These are phyloP conservation scores for Volvariella surrecta DNA, from an alignment of 1,284 basidiomycete genomes.

Conservation along the genomic window DNA sequence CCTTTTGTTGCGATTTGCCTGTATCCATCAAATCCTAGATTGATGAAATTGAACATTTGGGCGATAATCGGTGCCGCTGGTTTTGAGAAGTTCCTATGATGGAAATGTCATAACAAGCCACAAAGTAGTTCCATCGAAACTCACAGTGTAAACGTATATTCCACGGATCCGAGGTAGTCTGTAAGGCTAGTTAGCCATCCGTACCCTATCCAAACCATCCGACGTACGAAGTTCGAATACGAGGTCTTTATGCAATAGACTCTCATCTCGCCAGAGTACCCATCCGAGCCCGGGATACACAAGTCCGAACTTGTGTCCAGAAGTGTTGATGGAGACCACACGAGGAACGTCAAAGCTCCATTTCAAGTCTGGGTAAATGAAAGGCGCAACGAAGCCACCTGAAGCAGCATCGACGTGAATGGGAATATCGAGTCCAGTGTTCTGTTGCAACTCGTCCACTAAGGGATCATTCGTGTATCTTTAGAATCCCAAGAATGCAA, in stretches of 20 bases:
- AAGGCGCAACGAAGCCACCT: conserved; percentile 61
- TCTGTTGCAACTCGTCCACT: conserved; percentile 52
- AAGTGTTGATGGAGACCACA: conserved; percentile 61
- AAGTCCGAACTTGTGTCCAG: conserved; percentile 63
- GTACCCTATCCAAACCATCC: neutral
- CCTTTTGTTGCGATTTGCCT: conserved; percentile 38
- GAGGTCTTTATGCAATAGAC: conserved; percentile 49
- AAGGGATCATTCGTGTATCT: neutral
- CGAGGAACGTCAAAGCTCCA: conserved; percentile 63
- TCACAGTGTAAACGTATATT: conserved; percentile 44
- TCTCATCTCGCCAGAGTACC: conserved; percentile 53
- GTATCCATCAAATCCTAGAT: conserved; percentile 35
- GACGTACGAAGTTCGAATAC: conserved; percentile 59
- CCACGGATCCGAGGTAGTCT: conserved; percentile 48
- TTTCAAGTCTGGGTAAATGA: conserved; percentile 48
- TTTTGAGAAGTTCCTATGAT: conserved; percentile 54
- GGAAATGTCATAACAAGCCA: neutral
- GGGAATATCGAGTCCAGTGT: conserved; percentile 52
- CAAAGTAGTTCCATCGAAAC: conserved; percentile 4
- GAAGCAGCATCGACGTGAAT: conserved; percentile 57
- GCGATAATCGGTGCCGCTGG: conserved; percentile 57
- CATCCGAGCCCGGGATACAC: conserved; percentile 60
- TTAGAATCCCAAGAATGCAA: neutral
- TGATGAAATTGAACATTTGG: conserved; percentile 67
- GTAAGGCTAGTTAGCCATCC: neutral